Evolutionary conservation across 2,329 filamentous ascomycete genomes (phyloP).

Genomic region (Aspergillus quadrilineatus): DNA sequence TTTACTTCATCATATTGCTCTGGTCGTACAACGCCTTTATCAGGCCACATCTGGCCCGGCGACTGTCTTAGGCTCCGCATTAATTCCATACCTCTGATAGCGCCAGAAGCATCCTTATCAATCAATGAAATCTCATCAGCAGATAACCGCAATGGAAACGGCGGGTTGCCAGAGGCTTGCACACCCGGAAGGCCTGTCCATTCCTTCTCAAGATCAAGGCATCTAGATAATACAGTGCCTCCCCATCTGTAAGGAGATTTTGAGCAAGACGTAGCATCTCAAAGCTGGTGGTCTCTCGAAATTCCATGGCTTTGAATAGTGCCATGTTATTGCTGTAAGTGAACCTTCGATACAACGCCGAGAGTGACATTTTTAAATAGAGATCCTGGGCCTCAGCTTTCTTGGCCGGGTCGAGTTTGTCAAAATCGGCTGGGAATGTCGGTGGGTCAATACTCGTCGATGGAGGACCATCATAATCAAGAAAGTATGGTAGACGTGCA

Average conservation of each 20-base stretch:
- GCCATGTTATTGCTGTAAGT: constrained; percentile 6
- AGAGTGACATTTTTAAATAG: constrained; percentile 15
- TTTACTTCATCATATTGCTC: constrained; percentile 18
- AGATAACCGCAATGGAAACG: constrained; percentile 14
- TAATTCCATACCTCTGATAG: constrained; percentile 15
- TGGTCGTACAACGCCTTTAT: constrained; percentile 16
- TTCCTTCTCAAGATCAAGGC: constrained; percentile 14
- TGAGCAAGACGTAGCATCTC: constrained; percentile 16
- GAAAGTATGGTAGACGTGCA: constrained; percentile 32
- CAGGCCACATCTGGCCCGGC: constrained; percentile 17
- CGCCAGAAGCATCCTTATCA: constrained; percentile 11
- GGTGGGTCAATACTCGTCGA: constrained; percentile 8
- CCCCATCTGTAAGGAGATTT: constrained; percentile 16
- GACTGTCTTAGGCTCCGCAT: constrained; percentile 14
- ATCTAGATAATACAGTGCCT: constrained; percentile 13
- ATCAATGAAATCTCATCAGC: constrained; percentile 9
- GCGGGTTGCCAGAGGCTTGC: constrained; percentile 8
- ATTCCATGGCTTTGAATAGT: constrained; percentile 16
- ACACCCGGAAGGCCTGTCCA: constrained; percentile 17
- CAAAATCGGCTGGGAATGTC: constrained; percentile 10
- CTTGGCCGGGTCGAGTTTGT: constrained; percentile 9
- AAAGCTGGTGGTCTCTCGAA: constrained; percentile 14
- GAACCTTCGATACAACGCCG: constrained; percentile 13
- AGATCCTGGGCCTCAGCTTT: constrained; percentile 9
- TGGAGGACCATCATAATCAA: constrained; percentile 34